Evolutionary conservation across 1,139 yeast species (phyloP).

Genomic region (Taphrina wiesneri): DNA sequence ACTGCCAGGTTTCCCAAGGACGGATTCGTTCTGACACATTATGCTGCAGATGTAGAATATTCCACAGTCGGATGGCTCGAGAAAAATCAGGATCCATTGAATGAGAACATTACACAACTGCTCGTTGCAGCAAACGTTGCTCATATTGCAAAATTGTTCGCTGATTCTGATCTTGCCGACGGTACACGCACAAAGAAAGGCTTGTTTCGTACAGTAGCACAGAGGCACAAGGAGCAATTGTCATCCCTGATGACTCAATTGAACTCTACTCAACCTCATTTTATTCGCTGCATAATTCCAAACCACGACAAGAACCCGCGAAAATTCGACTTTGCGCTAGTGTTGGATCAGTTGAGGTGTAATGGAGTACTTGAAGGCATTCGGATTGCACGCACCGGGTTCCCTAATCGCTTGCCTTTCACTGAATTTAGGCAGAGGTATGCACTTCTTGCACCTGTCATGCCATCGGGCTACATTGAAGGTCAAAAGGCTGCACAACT

Average conservation of each 20-base stretch:
- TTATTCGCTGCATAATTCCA: conserved; percentile 93
- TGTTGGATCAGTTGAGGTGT: conserved; percentile 85
- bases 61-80: conserved; percentile 90
- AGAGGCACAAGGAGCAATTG: conserved; percentile 72
- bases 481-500: conserved; percentile 67
- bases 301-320: conserved; percentile 73
- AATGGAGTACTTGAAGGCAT: conserved; percentile 99
- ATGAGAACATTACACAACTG: conserved; percentile 65
- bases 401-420: conserved; percentile 86
- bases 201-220: conserved; percentile 77
- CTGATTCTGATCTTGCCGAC: conserved; percentile 37
- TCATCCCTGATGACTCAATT: conserved; percentile 70
- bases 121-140: conserved; percentile 59
- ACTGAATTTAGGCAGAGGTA: conserved; percentile 77
- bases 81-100: conserved; percentile 91
- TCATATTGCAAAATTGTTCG: conserved; percentile 55
- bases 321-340: conserved; percentile 70
- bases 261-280: conserved; percentile 86
- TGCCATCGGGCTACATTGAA: conserved; percentile 47
- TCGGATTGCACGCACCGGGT: conserved; percentile 94
- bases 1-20: conserved; percentile 58
- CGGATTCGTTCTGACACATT: conserved; percentile 77
- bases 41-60: conserved; percentile 94
- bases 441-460: conserved; percentile 58
- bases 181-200: conserved; percentile 48